Evolutionary conservation across 768 basidiomycete genomes (phyloP), one percentile per base, ranked within the genome.

Genomic region (Phlebiopsis gigantea): DNA sequence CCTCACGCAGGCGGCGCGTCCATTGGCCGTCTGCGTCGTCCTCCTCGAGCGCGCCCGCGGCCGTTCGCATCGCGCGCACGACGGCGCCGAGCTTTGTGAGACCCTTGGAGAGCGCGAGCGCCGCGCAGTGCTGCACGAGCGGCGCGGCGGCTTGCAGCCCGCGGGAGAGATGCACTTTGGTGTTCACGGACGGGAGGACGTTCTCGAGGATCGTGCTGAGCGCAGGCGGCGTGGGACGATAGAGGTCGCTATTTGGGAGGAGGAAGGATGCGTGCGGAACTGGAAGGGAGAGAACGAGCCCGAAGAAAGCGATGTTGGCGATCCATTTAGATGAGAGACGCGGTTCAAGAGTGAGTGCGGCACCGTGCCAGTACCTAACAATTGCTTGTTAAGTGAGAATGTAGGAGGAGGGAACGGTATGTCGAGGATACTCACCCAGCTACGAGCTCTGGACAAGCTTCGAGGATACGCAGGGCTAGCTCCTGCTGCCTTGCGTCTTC

Each of bases 281-380:
- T 0, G 90, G 83, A 0, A 93, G 78, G 0, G 89, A 87, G 50
- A 97, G 77, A 53, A 98, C 79, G 7, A 78, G 77, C 2, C 87
- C 90, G 41, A 91, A 82, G 65, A 94, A 88, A 4, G 90, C 77
- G 61, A 97, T 85, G 57, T 93, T 96, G 0, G 88, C 82, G 29
- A 98, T 85, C 94, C 96, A 98, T 66, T 87, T 88, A 0, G 89
- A 89, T 0, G 90, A 90, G 5, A 94, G 79, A 2, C 93, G 84
- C 0, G 93, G 92, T 63, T 96, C 93, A 4, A 95, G 76, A 0
- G 90, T 88, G 30, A 92, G 71, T 2, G 79, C 78, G 4, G 80
- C 83, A 1, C 77, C 77, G 14, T 83, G 67, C 88, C 90, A 92
- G 64, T 87, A 93, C 15, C 88, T 90, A 60, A 24, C 28, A 47